Evolutionary conservation across 345 rosid genomes (phyloP).

Genomic region (Sisymbrium irio): DNA sequence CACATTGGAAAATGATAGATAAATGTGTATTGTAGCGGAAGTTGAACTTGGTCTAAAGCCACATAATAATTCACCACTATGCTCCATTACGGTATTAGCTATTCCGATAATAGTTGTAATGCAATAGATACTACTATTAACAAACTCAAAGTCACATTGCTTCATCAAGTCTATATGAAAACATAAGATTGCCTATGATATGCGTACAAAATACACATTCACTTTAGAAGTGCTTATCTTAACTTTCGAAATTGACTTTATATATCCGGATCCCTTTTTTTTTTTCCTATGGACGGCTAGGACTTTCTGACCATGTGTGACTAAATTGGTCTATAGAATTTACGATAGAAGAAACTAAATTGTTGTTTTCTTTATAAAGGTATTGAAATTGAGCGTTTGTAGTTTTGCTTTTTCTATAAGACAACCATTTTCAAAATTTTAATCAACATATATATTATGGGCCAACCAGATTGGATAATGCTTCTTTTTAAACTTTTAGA

Average conservation of each 20-base stretch:
- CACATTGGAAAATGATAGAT: background rate
- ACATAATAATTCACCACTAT: background rate
- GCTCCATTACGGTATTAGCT: no score
- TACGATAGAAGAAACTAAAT: background rate
- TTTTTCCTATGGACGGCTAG: constrained; percentile 23
- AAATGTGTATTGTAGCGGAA: background rate
- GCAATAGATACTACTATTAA: background rate
- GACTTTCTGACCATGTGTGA: constrained; percentile 26
- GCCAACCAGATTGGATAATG: background rate
- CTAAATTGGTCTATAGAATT: background rate
- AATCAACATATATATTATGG: background rate
- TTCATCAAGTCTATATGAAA: constrained; percentile 21
- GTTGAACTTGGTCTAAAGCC: background rate
- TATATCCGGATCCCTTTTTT: background rate
- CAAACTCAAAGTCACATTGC: constrained; percentile 3
- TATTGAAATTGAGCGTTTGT: constrained; percentile 6
- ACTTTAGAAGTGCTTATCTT: constrained; percentile 15
- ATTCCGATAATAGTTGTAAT: background rate
- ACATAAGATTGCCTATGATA: background rate
- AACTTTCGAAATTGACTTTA: constrained; percentile 28
- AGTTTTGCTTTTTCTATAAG: constrained; percentile 7
- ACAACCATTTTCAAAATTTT: background rate
- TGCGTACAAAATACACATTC: constrained; percentile 14
- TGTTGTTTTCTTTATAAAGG: background rate
- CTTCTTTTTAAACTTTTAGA: background rate